Evolutionary conservation across 2,329 filamentous ascomycete species (phyloP).

Genomic region (Colletotrichum orchidophilum): DNA sequence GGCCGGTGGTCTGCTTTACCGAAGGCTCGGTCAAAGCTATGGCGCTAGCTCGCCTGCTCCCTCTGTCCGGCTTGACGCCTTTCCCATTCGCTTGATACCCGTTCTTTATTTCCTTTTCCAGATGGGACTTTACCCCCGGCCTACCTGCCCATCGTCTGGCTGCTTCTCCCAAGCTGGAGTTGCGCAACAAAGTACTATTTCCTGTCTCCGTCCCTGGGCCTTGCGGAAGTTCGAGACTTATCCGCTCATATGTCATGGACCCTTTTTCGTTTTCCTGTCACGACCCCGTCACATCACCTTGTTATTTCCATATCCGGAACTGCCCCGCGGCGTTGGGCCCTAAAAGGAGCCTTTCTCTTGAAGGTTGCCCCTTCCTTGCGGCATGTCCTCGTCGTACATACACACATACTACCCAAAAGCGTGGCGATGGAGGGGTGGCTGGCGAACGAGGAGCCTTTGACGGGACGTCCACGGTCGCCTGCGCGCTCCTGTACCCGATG

Average conservation of each 20-base stretch:
- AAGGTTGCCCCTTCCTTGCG: constrained; percentile 19
- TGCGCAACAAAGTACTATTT: not conserved
- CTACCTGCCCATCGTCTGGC: not conserved
- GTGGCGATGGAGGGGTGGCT: constrained; percentile 31
- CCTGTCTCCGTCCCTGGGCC: not conserved
- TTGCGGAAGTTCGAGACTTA: not conserved
- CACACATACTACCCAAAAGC: constrained; percentile 33
- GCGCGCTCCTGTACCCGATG: constrained; percentile 18
- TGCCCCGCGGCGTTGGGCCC: constrained; percentile 8
- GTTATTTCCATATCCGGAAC: not conserved
- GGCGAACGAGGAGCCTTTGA: constrained; percentile 18
- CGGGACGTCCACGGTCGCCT: not conserved
- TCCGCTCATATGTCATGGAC: not conserved
- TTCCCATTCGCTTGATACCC: constrained; percentile 18
- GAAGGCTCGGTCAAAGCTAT: constrained; percentile 17
- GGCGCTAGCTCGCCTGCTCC: constrained; percentile 19
- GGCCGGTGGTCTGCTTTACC: constrained; percentile 2
- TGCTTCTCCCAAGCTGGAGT: constrained; percentile 3
- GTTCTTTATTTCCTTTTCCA: constrained; percentile 1
- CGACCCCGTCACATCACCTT: not conserved
- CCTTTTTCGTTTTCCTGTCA: not conserved
- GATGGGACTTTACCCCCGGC: not conserved
- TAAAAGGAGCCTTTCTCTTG: constrained; percentile 18
- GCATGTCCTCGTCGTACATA: constrained; percentile 25
- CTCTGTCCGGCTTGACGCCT: constrained; percentile 16